A percentile compares a stretch with the other conserved stretches of the same genome.
phyloP scores from a whole-genome alignment of 768 basidiomycete species.

The Hygrocybe coccinea region DNA sequence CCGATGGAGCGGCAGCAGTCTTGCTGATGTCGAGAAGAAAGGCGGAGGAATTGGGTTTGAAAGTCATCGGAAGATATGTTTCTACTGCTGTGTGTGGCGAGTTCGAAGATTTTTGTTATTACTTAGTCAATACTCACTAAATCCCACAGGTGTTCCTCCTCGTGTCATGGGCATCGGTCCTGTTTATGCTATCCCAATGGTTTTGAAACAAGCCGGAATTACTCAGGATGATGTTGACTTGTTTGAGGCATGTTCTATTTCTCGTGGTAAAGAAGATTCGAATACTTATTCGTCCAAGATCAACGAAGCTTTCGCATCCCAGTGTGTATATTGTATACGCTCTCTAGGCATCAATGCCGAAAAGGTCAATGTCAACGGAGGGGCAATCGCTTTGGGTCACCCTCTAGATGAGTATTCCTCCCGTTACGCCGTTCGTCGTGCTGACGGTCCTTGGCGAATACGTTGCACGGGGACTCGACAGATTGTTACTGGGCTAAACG shows the following conservation, averaged over 20 bases:
- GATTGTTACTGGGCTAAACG: constrained; percentile 76
- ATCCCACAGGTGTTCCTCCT: constrained; percentile 45
- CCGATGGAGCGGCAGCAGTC: constrained; percentile 79
- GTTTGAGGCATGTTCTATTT: constrained; percentile 52
- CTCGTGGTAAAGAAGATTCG: not conserved
- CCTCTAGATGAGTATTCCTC: constrained; percentile 61
- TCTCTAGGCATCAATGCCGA: constrained; percentile 45
- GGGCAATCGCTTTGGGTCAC: constrained; percentile 84
- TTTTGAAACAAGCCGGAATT: constrained; percentile 62
- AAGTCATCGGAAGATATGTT: constrained; percentile 72
- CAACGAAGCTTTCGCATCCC: constrained; percentile 89
- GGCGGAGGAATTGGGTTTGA: constrained; percentile 69
- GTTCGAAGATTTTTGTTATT: constrained; percentile 8
- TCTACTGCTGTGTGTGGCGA: constrained; percentile 65
- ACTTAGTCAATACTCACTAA: not conserved
- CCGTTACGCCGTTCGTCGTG: not conserved
- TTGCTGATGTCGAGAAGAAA: constrained; percentile 76
- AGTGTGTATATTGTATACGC: constrained; percentile 70
- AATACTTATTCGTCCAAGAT: constrained; percentile 43
- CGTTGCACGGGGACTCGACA: constrained; percentile 83
- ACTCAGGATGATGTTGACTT: constrained; percentile 67
- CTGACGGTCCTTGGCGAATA: not conserved
- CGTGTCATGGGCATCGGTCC: constrained; percentile 90
- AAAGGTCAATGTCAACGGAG: constrained; percentile 83
- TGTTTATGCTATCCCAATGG: constrained; percentile 75